Evolutionary conservation across 108 stramenopile genomes (phyloP), one percentile per base, ranked within the genome.

Genomic region (Cyclotella sp.): DNA sequence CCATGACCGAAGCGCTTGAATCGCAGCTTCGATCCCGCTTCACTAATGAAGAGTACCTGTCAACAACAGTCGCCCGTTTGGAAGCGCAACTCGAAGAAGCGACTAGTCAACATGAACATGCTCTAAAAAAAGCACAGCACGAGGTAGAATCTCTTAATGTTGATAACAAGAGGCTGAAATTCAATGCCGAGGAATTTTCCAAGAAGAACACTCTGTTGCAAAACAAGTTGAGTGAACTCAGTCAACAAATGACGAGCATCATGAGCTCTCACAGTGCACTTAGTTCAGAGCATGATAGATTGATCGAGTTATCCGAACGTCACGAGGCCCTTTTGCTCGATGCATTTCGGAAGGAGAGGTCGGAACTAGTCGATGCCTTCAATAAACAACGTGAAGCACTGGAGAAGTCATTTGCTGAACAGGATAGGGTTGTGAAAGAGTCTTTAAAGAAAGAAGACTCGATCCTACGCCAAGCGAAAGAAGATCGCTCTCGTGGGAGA

Each of bases 1-100:
- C 86, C 19, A 82, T 87, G 84, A 68, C 82, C 24, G 84, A 87
- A 70, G 86, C 84, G 26, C 28, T 87, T 29, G 86, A 87, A 43
- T 65, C 71, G 18, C 83, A 87, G 55, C 82, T 87, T 34, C 72
- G 84, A 64, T 83, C 84, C 22, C 75, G 75, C 9, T 87, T 87
- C 45, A 85, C 81, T 26, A 83, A 85, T 46, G 83, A 85, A 52
- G 84, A 87, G 46, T 83, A 85, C 39, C 75, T 87, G 30, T 79
- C 79, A 13, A 73, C 73, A 24, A 75, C 84, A 45, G 86, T 87
- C 9, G 42, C 72, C 18, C 73, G 81, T 39, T 65, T 87, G 49
- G 84, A 87, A 70, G 78, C 63, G 26, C 68, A 85, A 26, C 42
- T 84, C n/a, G 76, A 84, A 49, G 80, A 85, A 28, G 19, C 76